Evolutionary conservation across 2,329 filamentous ascomycete species (phyloP).

Genomic region (Neoscytalidium dimidiatum): DNA sequence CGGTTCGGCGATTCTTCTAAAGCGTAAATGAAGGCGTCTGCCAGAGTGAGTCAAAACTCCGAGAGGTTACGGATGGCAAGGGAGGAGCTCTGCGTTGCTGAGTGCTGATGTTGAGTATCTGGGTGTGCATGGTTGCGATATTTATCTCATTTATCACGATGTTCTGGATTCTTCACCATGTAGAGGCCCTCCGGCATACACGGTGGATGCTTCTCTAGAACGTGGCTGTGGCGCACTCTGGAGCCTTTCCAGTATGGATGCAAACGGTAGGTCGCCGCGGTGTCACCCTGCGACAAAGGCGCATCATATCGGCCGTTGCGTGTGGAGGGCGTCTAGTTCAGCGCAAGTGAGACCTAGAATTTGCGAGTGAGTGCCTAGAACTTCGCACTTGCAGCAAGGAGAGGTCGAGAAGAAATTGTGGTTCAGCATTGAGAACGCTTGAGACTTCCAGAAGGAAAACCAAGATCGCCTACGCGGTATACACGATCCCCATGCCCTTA

Average conservation of each 20-base stretch:
- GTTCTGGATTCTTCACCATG: slow-evolving; percentile 33
- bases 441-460: slow-evolving; percentile 15
- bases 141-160: slow-evolving; percentile 30
- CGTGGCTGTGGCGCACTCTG: slow-evolving; percentile 20
- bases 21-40: neutral
- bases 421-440: slow-evolving; percentile 18
- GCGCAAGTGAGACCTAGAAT: slow-evolving; percentile 8
- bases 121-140: slow-evolving; percentile 25
- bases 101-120: slow-evolving; percentile 9
- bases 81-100: slow-evolving; percentile 7
- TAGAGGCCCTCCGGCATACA: neutral
- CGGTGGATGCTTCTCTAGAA: slow-evolving; percentile 13
- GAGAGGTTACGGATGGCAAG: neutral
- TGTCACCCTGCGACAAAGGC: slow-evolving; percentile 17
- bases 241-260: slow-evolving; percentile 16
- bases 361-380: slow-evolving; percentile 4
- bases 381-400: slow-evolving; percentile 8
- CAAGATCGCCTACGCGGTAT: slow-evolving; percentile 9
- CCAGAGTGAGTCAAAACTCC: neutral
- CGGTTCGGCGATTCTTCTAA: slow-evolving; percentile 10
- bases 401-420: slow-evolving; percentile 17
- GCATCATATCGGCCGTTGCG: slow-evolving; percentile 4
- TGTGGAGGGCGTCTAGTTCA: slow-evolving; percentile 2
- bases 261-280: slow-evolving; percentile 13
- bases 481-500: slow-evolving; percentile 14